Conservation (phyloP, 225 moss, liverwort and hornwort species). For the Physcomitrium patens region DNA sequence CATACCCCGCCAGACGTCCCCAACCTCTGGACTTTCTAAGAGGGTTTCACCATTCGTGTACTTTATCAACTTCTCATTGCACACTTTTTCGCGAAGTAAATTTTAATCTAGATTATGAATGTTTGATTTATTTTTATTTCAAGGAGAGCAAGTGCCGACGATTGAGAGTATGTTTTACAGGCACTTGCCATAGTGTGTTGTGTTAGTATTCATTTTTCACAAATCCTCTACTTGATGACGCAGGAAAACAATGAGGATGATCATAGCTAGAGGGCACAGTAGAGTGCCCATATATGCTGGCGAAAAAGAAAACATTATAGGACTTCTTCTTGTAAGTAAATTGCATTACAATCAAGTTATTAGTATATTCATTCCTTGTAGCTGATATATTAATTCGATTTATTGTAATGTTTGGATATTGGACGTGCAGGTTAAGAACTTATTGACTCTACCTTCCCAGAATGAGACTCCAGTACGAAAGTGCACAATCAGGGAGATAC, state of each 20-base stretch:
- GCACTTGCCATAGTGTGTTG: background rate
- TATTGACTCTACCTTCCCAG: slow-evolving; percentile 84
- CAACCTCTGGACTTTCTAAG: background rate
- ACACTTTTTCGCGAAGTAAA: background rate
- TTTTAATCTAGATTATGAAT: background rate
- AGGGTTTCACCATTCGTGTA: background rate
- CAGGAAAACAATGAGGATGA: slow-evolving; percentile 87
- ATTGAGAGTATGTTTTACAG: slow-evolving; percentile 15
- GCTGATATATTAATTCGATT: too few relatives aligned
- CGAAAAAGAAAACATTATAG: slow-evolving; percentile 72
- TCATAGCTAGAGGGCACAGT: slow-evolving; percentile 92
- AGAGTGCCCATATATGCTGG: slow-evolving; percentile 88
- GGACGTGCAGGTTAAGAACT: slow-evolving; percentile 77
- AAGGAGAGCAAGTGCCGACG: background rate
- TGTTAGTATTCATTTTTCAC: background rate
- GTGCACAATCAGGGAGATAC: slow-evolving; percentile 86
- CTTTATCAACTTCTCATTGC: too few relatives aligned
- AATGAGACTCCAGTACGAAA: slow-evolving; percentile 80
- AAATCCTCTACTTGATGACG: slow-evolving; percentile 19
- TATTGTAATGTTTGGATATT: slow-evolving; percentile 30
- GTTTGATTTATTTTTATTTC: background rate
- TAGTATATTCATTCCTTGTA: background rate
- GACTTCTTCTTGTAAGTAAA: slow-evolving; percentile 77
- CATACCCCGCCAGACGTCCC: background rate
- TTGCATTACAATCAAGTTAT: slow-evolving; percentile 27